These are phyloP conservation scores for Saitozyma podzolica DNA, from an alignment of 768 basidiomycete genomes.

Conservation along the genomic window DNA sequence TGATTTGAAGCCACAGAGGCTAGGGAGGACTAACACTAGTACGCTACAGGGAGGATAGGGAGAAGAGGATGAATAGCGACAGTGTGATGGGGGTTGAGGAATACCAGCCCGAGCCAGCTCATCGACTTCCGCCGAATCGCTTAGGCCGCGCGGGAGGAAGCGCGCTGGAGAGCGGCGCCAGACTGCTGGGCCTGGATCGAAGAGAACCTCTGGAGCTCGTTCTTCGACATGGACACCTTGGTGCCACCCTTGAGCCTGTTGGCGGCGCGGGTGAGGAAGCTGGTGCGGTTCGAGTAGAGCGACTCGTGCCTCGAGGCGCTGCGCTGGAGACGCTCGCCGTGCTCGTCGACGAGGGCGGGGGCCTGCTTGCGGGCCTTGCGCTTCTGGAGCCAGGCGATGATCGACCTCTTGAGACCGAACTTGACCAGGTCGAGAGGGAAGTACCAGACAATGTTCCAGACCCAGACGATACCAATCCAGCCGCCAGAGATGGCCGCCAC, in stretches of 20 bases:
- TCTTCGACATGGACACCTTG: conserved; percentile 56
- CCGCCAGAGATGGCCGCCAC: conserved; percentile 78
- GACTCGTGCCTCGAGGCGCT: conserved; percentile 92
- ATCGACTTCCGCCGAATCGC: background rate
- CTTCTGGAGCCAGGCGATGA: conserved; percentile 79
- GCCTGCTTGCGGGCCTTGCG: conserved; percentile 54
- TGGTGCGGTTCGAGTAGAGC: conserved; percentile 90
- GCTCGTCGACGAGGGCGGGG: conserved; percentile 56
- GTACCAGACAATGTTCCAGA: conserved; percentile 93
- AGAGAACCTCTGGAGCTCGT: conserved; percentile 50
- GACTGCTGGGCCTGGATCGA: conserved; percentile 52
- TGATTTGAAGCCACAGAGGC: too few species aligned
- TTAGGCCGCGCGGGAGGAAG: conserved; percentile 21
- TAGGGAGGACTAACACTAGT: too few species aligned
- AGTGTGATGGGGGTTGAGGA: background rate
- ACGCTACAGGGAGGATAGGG: too few species aligned
- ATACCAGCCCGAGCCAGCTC: too few species aligned
- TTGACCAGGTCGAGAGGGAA: conserved; percentile 92
- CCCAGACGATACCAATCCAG: conserved; percentile 97
- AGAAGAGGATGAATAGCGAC: background rate
- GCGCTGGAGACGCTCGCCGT: conserved; percentile 74
- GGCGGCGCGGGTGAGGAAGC: conserved; percentile 84
- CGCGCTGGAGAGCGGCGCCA: conserved; percentile 50
- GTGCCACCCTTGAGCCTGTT: conserved; percentile 75
- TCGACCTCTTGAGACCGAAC: conserved; percentile 90